These are phyloP conservation scores for Schwanniomyces polymorphus DNA, from an alignment of 805 yeast species.

Conservation along the genomic window DNA sequence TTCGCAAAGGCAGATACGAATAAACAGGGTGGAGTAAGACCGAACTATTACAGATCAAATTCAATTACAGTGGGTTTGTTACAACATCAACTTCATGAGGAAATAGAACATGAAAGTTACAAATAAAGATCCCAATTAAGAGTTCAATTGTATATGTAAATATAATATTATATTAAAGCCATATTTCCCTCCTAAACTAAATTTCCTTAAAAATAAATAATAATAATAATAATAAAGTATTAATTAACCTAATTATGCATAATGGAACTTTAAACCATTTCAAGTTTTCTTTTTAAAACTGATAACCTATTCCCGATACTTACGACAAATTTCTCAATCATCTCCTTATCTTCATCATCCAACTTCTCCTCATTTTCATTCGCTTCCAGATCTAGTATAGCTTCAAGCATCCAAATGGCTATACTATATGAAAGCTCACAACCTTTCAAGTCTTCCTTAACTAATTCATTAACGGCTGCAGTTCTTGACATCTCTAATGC, in stretches of 20 bases:
- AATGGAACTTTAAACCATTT: conserved; percentile 10
- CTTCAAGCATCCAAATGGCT: conserved; percentile 93
- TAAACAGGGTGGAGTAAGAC: conserved; percentile 20
- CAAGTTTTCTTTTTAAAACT: conserved; percentile 62
- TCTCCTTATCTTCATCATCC: conserved; percentile 70
- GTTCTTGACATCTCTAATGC: conserved; percentile 90
- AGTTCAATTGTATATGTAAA: not conserved
- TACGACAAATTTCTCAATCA: conserved; percentile 77
- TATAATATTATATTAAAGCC: not conserved
- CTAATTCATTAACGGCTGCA: conserved; percentile 87
- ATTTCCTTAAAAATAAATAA: not conserved
- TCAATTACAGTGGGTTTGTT: conserved; percentile 41
- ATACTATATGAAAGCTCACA: conserved; percentile 91
- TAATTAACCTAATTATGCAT: conserved; percentile 1
- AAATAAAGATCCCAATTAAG: not conserved
- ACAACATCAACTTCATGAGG: conserved; percentile 20
- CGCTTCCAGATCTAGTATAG: conserved; percentile 59
- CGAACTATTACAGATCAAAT: conserved; percentile 34
- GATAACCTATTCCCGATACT: conserved; percentile 80
- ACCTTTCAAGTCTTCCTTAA: conserved; percentile 66
- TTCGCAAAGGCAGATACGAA: conserved; percentile 16
- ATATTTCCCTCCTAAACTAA: conserved; percentile 1
- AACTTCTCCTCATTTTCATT: conserved; percentile 41
- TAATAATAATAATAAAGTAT: not conserved
- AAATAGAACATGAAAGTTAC: not conserved